Conservation (phyloP, 1,139 yeast genomes). For the Saccharomyces hybrid region DNA sequence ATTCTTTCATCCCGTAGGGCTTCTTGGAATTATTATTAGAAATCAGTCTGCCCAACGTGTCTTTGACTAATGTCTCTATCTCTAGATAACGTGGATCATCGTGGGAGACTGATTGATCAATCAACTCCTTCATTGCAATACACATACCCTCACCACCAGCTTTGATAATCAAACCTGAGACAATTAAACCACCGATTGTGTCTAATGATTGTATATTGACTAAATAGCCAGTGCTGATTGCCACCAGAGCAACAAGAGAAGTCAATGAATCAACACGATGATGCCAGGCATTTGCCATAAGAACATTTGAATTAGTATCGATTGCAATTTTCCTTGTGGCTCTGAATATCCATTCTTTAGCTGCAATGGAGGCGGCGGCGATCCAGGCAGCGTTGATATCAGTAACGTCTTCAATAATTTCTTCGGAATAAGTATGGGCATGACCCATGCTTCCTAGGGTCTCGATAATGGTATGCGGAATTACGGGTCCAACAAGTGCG, state of each 20-base stretch:
- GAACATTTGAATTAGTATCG: constrained; percentile 71
- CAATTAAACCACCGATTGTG: constrained; percentile 82
- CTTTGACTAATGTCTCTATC: constrained; percentile 35
- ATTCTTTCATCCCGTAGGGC: constrained; percentile 38
- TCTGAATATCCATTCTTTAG: constrained; percentile 79
- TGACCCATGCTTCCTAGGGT: constrained; percentile 27
- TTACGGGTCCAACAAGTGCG: constrained; percentile 56
- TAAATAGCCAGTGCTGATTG: constrained; percentile 78
- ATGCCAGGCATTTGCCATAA: constrained; percentile 97
- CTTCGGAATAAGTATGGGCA: constrained; percentile 28
- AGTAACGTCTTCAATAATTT: constrained; percentile 42
- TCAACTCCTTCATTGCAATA: constrained; percentile 63
- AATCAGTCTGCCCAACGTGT: constrained; percentile 30
- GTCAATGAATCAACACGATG: constrained; percentile 92
- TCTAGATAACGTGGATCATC: constrained; percentile 37
- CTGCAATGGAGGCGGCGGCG: constrained; percentile 76
- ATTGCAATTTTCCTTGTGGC: constrained; percentile 79
- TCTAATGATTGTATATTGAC: constrained; percentile 78
- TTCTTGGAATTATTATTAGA: constrained; percentile 35
- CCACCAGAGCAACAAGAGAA: constrained; percentile 81
- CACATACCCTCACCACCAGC: constrained; percentile 77
- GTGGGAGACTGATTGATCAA: constrained; percentile 49
- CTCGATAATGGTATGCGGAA: constrained; percentile 51
- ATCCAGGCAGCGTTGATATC: constrained; percentile 93
- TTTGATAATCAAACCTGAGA: constrained; percentile 67